Conservation (phyloP, 495 filamentous ascomycete species). For the Venustampulla echinocandica region DNA sequence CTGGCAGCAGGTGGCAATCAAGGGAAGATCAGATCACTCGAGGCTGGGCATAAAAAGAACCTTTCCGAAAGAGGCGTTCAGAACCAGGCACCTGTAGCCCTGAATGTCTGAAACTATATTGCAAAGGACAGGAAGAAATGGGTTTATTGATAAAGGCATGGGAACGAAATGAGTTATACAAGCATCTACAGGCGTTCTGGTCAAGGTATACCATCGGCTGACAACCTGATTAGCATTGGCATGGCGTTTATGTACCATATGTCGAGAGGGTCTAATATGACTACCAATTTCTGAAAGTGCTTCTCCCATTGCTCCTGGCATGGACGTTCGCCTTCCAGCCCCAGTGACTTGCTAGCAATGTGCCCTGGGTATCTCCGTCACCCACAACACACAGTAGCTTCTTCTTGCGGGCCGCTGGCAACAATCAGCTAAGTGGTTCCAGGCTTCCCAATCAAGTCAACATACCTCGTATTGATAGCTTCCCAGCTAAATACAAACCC, state of each 20-base stretch:
- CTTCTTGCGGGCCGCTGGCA: constrained; percentile 7
- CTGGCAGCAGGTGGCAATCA: constrained; percentile 32
- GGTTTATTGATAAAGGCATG: too few relatives aligned
- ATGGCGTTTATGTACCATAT: background rate
- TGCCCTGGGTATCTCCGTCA: too few relatives aligned
- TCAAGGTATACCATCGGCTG: constrained; percentile 1
- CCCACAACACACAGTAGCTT: constrained; percentile 16
- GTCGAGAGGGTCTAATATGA: background rate
- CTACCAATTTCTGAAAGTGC: too few relatives aligned
- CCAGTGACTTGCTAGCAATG: too few relatives aligned
- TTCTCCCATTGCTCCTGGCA: too few relatives aligned
- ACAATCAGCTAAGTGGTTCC: background rate
- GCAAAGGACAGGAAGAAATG: too few relatives aligned
- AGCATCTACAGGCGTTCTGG: constrained; percentile 10
- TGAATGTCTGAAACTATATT: background rate
- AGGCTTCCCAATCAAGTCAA: background rate
- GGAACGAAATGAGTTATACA: background rate
- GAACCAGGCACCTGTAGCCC: background rate
- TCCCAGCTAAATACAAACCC: constrained; percentile 54
- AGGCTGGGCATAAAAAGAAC: constrained; percentile 8
- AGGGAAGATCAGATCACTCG: background rate
- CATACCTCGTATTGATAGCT: constrained; percentile 14
- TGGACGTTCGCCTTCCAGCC: too few relatives aligned
- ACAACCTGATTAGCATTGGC: background rate
- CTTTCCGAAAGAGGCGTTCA: constrained; percentile 11